These are phyloP conservation scores for Pseudogymnoascus sp. DNA, from an alignment of 2,329 filamentous ascomycete genomes.

Conservation along the genomic window DNA sequence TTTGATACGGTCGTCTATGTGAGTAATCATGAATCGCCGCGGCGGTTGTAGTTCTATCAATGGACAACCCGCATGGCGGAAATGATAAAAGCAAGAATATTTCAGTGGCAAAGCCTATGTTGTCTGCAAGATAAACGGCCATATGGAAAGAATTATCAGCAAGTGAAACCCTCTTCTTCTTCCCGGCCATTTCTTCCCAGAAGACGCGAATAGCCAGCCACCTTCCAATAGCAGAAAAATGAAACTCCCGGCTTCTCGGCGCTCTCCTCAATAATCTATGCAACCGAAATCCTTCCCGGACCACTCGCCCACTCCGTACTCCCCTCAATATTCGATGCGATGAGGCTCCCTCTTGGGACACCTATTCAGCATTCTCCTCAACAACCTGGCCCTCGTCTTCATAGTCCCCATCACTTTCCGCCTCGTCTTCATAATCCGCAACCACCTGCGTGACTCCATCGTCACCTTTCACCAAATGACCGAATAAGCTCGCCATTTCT, in stretches of 20 bases:
- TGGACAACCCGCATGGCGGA: background rate
- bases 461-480: constrained; percentile 31
- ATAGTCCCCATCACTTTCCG: constrained; percentile 1
- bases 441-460: constrained; percentile 27
- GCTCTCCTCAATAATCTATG: background rate
- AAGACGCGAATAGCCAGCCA: background rate
- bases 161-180: background rate
- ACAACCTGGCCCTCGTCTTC: background rate
- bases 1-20: no score
- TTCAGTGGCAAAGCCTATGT: background rate
- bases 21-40: background rate
- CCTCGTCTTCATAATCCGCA: constrained; percentile 22
- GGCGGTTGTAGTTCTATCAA: background rate
- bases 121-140: background rate
- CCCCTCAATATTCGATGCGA: background rate
- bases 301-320: background rate
- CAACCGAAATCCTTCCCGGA: background rate
- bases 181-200: background rate
- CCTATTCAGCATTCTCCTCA: no score
- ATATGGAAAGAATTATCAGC: background rate
- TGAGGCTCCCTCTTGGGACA: background rate
- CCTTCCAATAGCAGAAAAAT: background rate
- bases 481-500: constrained; percentile 40
- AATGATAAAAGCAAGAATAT: background rate
- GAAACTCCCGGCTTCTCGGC: background rate